A percentile compares a stretch with the other conserved stretches of the same genome.
phyloP scores from a whole-genome alignment of 1,284 basidiomycete species.

The Ceratobasidium sp. region DNA sequence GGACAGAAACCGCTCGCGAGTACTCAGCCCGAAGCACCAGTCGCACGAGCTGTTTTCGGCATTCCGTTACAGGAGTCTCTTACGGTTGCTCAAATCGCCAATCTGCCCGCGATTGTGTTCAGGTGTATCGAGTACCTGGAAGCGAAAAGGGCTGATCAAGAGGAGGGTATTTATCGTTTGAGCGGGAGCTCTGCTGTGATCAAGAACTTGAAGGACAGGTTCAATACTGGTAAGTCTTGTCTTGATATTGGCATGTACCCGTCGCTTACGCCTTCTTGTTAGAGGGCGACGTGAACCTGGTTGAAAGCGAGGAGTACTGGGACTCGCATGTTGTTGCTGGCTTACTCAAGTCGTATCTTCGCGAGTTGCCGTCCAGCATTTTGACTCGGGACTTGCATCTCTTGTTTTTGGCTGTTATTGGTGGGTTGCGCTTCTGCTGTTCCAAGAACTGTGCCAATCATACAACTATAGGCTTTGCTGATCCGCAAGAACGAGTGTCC shows the following conservation, averaged over 20 bases:
- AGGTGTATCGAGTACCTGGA: slow-evolving; percentile 92
- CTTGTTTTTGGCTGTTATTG: slow-evolving; percentile 89
- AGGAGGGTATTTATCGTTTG: slow-evolving; percentile 97
- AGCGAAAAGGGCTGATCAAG: slow-evolving; percentile 90
- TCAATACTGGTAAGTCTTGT: slow-evolving; percentile 79
- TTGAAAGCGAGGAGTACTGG: slow-evolving; percentile 89
- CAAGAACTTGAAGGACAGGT: slow-evolving; percentile 92
- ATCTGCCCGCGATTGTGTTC: slow-evolving; percentile 94
- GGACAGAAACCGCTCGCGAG: slow-evolving; percentile 11
- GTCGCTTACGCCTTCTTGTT: slow-evolving; percentile 7
- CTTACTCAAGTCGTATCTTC: slow-evolving; percentile 88
- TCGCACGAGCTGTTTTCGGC: slow-evolving; percentile 87
- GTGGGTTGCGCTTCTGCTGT: slow-evolving; percentile 64
- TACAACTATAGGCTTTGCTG: slow-evolving; percentile 77
- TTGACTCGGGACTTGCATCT: slow-evolving; percentile 92
- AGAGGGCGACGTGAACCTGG: slow-evolving; percentile 93
- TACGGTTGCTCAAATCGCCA: slow-evolving; percentile 87
- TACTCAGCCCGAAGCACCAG: slow-evolving; percentile 58
- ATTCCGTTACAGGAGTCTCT: slow-evolving; percentile 90
- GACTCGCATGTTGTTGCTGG: slow-evolving; percentile 96
- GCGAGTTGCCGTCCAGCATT: slow-evolving; percentile 90
- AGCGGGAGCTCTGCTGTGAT: slow-evolving; percentile 94
- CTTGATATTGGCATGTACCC: background rate
- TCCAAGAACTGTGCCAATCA: slow-evolving; percentile 41
- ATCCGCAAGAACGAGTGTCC: slow-evolving; percentile 86